These are phyloP conservation scores for Hypoxylon sp. DNA, from an alignment of 2,329 filamentous ascomycete species.

Conservation along the genomic window DNA sequence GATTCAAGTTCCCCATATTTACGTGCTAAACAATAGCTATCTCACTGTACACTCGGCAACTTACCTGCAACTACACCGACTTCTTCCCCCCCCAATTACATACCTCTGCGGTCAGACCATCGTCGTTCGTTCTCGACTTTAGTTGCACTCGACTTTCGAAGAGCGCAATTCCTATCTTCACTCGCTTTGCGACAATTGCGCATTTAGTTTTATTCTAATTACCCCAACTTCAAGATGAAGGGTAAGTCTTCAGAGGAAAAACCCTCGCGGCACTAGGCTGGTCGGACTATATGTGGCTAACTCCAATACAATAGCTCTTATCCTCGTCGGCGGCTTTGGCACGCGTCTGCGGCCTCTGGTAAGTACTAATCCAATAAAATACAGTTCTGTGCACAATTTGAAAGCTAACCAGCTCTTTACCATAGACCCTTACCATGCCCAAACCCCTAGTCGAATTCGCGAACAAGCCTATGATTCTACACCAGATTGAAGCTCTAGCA, in stretches of 20 bases:
- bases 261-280: no score
- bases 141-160: conserved; percentile 6
- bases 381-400: not conserved
- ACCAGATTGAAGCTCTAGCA: conserved; percentile 95
- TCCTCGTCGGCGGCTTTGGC: conserved; percentile 98
- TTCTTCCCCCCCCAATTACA: conserved; percentile 11
- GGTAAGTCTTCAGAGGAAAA: conserved; percentile 45
- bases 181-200: conserved; percentile 23
- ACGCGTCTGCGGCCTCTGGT: conserved; percentile 96
- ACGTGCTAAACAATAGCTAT: no score
- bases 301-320: conserved; percentile 89
- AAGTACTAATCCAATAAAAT: conserved; percentile 55
- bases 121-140: conserved; percentile 28
- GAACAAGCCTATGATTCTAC: conserved; percentile 99
- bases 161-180: conserved; percentile 11
- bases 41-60: no score
- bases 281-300: no score
- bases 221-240: conserved; percentile 49
- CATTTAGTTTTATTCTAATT: conserved; percentile 3
- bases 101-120: conserved; percentile 19
- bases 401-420: conserved; percentile 40
- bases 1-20: no score
- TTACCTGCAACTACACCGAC: conserved; percentile 25
- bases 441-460: conserved; percentile 98
- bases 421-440: conserved; percentile 90